Evolutionary conservation across 768 basidiomycete species (phyloP).

Genomic region (Russula sp.): DNA sequence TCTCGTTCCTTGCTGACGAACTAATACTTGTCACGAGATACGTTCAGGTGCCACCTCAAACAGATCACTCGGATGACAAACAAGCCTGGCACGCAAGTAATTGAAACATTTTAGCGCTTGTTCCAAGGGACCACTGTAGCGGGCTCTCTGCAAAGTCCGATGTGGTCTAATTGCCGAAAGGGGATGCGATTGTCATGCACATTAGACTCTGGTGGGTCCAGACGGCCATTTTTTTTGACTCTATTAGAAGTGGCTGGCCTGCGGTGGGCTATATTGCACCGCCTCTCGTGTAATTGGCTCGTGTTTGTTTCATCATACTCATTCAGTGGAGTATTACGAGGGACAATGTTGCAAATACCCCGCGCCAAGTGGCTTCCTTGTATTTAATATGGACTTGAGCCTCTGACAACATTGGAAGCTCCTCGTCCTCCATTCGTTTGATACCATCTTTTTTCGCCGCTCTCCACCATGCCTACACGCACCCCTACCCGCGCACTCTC

Average conservation of each 20-base stretch:
- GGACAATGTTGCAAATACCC: background rate
- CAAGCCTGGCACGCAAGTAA: background rate
- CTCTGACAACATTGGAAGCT: background rate
- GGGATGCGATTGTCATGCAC: background rate
- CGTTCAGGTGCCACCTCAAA: background rate
- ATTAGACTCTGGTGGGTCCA: background rate
- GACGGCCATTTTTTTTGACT: background rate
- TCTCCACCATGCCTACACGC: background rate
- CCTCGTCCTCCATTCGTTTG: background rate
- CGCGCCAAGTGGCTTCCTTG: background rate
- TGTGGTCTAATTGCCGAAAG: background rate
- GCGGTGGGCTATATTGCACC: background rate
- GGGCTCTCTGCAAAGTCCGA: background rate
- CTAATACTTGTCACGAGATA: background rate
- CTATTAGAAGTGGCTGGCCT: background rate
- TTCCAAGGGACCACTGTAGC: background rate
- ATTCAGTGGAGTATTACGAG: background rate
- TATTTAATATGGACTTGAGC: background rate
- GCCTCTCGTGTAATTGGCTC: background rate
- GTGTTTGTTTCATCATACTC: background rate
- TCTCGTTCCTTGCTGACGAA: background rate
- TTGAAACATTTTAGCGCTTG: background rate
- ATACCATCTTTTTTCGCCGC: background rate
- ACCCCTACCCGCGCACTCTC: background rate
- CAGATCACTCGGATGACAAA: background rate